A percentile compares a stretch with the other conserved stretches of the same genome.
phyloP scores from a whole-genome alignment of 2,329 filamentous ascomycete genomes.

The Phoma herbarum region DNA sequence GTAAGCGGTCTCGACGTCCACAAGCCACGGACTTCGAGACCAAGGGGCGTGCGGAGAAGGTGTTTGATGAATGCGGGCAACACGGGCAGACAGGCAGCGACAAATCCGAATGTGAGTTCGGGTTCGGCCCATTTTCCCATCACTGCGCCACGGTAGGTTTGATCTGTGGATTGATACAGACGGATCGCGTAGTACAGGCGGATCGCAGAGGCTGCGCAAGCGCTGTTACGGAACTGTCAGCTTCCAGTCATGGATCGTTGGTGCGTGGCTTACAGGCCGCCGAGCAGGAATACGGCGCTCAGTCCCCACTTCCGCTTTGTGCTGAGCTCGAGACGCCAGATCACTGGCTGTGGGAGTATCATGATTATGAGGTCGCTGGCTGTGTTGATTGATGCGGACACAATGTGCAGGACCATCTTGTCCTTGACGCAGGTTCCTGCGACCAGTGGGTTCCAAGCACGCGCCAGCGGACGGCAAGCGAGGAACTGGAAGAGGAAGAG shows the following conservation, averaged over 20 bases:
- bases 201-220: constrained; percentile 20
- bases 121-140: constrained; percentile 31
- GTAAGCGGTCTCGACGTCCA: constrained; percentile 9
- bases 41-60: constrained; percentile 6
- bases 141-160: constrained; percentile 22
- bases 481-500: constrained; percentile 30
- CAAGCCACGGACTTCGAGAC: not conserved
- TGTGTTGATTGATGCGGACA: constrained; percentile 29
- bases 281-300: constrained; percentile 26
- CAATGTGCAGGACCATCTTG: constrained; percentile 26
- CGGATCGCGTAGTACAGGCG: constrained; percentile 26
- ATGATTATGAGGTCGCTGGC: constrained; percentile 32
- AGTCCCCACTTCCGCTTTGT: constrained; percentile 23
- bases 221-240: constrained; percentile 5
- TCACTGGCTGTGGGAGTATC: constrained; percentile 29
- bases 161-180: constrained; percentile 20
- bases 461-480: constrained; percentile 28
- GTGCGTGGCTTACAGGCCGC: constrained; percentile 17
- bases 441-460: constrained; percentile 27
- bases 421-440: constrained; percentile 22
- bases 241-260: not conserved
- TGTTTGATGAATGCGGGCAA: constrained; percentile 26
- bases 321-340: constrained; percentile 27
- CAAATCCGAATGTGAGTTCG: constrained; percentile 28
- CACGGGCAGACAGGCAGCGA: constrained; percentile 28